These are phyloP conservation scores for Cyclotella distinguenda DNA, from an alignment of 108 stramenopile species.

Conservation along the genomic window DNA sequence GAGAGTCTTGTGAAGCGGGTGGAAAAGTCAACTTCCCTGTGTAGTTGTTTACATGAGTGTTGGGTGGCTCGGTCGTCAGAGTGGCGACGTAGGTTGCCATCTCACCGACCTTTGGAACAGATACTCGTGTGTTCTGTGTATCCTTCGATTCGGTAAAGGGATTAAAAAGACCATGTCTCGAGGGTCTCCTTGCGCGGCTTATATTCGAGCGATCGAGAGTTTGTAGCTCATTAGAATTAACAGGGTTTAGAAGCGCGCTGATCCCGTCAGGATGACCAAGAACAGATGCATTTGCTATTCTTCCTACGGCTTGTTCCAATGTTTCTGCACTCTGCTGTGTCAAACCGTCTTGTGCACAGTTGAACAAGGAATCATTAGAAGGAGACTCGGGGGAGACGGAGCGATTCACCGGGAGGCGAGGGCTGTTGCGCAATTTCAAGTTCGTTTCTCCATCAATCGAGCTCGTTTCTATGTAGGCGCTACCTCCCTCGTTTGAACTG, in stretches of 20 bases:
- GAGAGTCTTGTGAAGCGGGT: slow-evolving; percentile 38
- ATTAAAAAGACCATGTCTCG: neutral
- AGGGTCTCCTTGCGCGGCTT: neutral
- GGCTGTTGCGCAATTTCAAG: slow-evolving; percentile 84
- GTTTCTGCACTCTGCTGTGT: slow-evolving; percentile 45
- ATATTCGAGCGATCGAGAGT: neutral
- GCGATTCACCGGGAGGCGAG: slow-evolving; percentile 55
- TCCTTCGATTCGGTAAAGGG: slow-evolving; percentile 24
- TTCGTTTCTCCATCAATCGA: slow-evolving; percentile 99
- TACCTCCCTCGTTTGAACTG: slow-evolving; percentile 76
- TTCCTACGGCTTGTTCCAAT: slow-evolving; percentile 63
- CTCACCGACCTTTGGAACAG: slow-evolving; percentile 17
- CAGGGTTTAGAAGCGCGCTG: slow-evolving; percentile 55
- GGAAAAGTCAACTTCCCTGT: slow-evolving; percentile 79
- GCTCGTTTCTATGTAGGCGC: slow-evolving; percentile 92
- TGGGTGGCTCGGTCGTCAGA: slow-evolving; percentile 84
- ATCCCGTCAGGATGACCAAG: slow-evolving; percentile 65
- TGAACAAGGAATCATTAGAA: slow-evolving; percentile 12
- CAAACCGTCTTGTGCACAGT: slow-evolving; percentile 17
- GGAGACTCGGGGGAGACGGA: neutral
- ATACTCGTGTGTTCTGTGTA: neutral
- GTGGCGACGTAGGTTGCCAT: slow-evolving; percentile 49
- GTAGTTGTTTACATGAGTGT: slow-evolving; percentile 91
- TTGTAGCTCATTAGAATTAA: slow-evolving; percentile 48
- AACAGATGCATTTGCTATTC: slow-evolving; percentile 65